Evolutionary conservation across 345 rosid genomes (phyloP).

Genomic region (Abelmoschus esculentus): DNA sequence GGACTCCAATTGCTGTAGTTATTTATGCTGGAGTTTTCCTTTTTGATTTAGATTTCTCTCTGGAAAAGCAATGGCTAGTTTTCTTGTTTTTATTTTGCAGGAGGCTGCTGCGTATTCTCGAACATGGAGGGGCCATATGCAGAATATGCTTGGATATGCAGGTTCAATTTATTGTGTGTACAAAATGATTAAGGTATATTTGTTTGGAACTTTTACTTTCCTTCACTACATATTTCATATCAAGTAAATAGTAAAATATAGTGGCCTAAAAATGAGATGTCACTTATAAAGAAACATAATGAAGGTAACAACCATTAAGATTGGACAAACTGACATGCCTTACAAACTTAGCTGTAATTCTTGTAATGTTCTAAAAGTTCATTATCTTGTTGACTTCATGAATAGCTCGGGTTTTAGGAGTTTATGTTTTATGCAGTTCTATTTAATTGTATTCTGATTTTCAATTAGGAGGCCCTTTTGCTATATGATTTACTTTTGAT

Average conservation of each 20-base stretch:
- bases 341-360: not conserved
- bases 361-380: not conserved
- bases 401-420: not conserved
- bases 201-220: not conserved
- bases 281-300: not conserved
- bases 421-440: not conserved
- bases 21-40: not conserved
- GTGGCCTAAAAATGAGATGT: not conserved
- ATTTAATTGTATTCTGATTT: not conserved
- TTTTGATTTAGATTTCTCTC: not conserved
- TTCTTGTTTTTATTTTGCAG: constrained; percentile 34
- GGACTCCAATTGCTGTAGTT: not conserved
- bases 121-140: constrained; percentile 96
- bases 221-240: not conserved
- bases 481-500: not conserved
- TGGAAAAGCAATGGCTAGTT: not conserved
- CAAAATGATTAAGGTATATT: constrained; percentile 87
- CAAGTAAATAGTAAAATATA: not conserved
- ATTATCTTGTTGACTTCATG: not conserved
- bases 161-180: constrained; percentile 89
- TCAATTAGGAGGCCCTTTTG: too few species aligned
- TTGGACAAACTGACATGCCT: not conserved
- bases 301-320: not conserved
- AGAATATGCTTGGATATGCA: constrained; percentile 94
- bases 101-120: constrained; percentile 93